Base-by-base conservation (phyloP, 768 basidiomycete genomes). In the Candolleomyces eurysporus region DNA sequence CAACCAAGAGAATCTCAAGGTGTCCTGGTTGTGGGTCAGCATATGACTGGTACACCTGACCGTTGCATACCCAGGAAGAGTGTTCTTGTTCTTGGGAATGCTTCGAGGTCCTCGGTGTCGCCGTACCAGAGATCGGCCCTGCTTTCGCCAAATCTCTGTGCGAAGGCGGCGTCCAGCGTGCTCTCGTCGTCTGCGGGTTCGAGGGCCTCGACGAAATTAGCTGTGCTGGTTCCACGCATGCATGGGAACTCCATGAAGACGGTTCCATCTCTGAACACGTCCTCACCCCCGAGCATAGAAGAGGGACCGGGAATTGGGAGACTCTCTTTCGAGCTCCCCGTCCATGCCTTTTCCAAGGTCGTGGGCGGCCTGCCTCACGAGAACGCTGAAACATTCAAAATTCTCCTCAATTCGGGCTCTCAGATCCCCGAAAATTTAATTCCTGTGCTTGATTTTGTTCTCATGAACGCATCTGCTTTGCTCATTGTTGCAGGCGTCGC, bases 141-240 rank as follows among this genome's bases (percentile, higher is more conserved):
- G 87, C 91, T 0, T 98, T 96, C 69, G 94, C 91, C 0, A 77
- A 85, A 53, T 89, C 90, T 3, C 75, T 96, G 30, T 76, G 77
- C 8, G 83, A 91, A 22, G 82, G 87, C 19, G 90, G 91, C 16
- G 92, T 96, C 8, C 77, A 85, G 66, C 84, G 91, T 39, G 96
- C 94, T 0, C 76, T 96, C 59, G 94, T 99, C 19, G 96, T 99
- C 0, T 98, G 95, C 67, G 96, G 96, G 1, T 85, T 83, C 42
- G 97, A 98, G 71, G 85, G 85, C 1, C 79, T 99, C 46, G 96
- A 98, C 74, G 96, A 98, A 79, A 93, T 99, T 70, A 93, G 91
- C 72, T 95, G 93, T 66, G 95, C 93, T 0, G 96, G 96, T 1
- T 86, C 89, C 14, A 96, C 95, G 9, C 83, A 83, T 74, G 89